Conservation (phyloP, 495 filamentous ascomycete species). For the Chaetomium cochliodes region DNA sequence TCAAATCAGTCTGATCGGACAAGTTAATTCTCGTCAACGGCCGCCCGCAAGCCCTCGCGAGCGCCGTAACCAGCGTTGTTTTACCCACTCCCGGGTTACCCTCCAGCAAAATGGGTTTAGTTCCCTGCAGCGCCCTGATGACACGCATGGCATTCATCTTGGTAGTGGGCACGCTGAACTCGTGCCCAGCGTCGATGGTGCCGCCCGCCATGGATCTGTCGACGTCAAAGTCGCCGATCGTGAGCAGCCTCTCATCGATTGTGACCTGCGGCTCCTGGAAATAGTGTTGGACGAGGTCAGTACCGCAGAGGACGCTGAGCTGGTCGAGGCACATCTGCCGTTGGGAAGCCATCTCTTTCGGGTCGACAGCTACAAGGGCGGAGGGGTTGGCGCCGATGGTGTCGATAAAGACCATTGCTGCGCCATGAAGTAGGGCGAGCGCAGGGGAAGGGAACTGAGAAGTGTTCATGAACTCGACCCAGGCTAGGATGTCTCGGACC, state of each 20-base stretch:
- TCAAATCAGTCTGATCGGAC: conserved; percentile 95
- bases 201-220: conserved; percentile 45
- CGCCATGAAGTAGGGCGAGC: conserved; percentile 69
- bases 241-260: conserved; percentile 50
- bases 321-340: conserved; percentile 69
- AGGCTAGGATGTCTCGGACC: conserved; percentile 83
- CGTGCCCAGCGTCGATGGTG: conserved; percentile 61
- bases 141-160: conserved; percentile 86
- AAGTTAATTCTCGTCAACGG: conserved; percentile 91
- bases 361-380: conserved; percentile 67
- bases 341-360: conserved; percentile 57
- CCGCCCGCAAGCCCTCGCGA: conserved; percentile 73
- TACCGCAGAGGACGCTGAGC: conserved; percentile 62
- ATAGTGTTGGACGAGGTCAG: conserved; percentile 65
- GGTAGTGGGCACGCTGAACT: conserved; percentile 84
- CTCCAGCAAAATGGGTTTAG: conserved; percentile 89
- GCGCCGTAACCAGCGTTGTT: conserved; percentile 83
- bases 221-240: conserved; percentile 73
- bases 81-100: conserved; percentile 97
- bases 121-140: conserved; percentile 80
- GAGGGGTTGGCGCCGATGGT: conserved; percentile 92
- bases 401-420: conserved; percentile 94
- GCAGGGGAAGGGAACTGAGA: conserved; percentile 45
- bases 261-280: conserved; percentile 46
- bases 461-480: conserved; percentile 89